A percentile compares a stretch with the other conserved stretches of the same genome.
These are phyloP conservation scores for Cymbidium sinense DNA, from an alignment of 106 monocot genomes.

Conservation along the genomic window DNA sequence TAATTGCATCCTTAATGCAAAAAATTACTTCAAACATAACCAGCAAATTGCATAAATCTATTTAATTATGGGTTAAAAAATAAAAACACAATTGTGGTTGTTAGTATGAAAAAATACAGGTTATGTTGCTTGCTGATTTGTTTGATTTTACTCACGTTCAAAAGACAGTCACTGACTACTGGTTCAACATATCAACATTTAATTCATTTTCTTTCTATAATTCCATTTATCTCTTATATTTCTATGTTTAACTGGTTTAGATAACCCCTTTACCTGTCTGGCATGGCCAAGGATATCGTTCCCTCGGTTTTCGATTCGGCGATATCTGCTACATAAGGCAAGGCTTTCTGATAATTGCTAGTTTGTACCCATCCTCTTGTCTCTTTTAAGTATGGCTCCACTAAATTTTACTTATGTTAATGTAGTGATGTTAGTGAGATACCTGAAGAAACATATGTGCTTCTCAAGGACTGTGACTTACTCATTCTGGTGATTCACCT, in stretches of 20 bases:
- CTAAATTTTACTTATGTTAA: conserved; percentile 1
- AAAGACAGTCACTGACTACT: not conserved
- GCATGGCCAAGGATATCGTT: conserved; percentile 89
- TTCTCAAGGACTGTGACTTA: conserved; percentile 74
- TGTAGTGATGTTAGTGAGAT: conserved; percentile 96
- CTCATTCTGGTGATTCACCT: conserved; percentile 54
- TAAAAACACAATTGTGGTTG: not conserved
- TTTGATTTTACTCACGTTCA: not conserved
- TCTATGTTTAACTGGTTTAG: conserved; percentile 30
- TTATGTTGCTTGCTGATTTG: not conserved
- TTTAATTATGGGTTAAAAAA: not conserved
- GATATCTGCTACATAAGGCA: conserved; percentile 93
- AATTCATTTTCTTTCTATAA: not conserved
- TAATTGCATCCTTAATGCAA: not conserved
- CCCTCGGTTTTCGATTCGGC: conserved; percentile 95
- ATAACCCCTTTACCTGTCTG: conserved; percentile 92
- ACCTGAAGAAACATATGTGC: conserved; percentile 84
- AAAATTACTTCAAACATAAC: not conserved
- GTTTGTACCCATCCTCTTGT: not conserved
- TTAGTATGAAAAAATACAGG: not conserved
- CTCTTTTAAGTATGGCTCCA: not conserved
- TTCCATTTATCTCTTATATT: conserved; percentile 9
- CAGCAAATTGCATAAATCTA: not conserved
- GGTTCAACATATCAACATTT: not conserved
- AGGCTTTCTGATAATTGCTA: not conserved